phyloP scores from a whole-genome alignment of 2,329 filamentous ascomycete genomes.

The Sarocladiaceae sp. region DNA sequence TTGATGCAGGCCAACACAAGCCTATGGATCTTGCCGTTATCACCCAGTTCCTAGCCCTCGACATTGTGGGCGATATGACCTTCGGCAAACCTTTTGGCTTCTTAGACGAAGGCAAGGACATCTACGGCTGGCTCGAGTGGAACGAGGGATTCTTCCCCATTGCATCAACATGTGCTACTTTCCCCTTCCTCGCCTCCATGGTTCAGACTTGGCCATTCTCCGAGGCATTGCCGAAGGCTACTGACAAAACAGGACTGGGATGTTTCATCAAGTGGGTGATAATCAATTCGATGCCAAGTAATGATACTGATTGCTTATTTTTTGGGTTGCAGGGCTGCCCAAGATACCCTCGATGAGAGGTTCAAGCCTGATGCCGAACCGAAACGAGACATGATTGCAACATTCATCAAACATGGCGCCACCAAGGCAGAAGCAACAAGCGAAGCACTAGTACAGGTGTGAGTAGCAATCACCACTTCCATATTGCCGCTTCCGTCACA shows the following conservation, averaged over 20 bases:
- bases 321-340: background rate
- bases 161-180: constrained; percentile 31
- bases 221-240: constrained; percentile 19
- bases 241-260: constrained; percentile 27
- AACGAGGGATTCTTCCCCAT: constrained; percentile 23
- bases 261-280: constrained; percentile 1
- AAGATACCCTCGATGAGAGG: background rate
- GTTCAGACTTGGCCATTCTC: constrained; percentile 33
- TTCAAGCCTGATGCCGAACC: constrained; percentile 35
- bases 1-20: background rate
- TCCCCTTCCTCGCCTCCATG: constrained; percentile 36
- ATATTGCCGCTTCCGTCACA: background rate
- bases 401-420: constrained; percentile 35
- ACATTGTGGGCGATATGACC: constrained; percentile 50
- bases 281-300: background rate
- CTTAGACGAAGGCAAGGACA: constrained; percentile 40
- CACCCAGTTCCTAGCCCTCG: constrained; percentile 50
- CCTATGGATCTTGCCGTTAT: constrained; percentile 48
- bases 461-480: background rate
- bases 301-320: constrained; percentile 27
- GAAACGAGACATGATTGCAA: constrained; percentile 34
- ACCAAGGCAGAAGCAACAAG: constrained; percentile 21
- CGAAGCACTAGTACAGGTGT: constrained; percentile 22
- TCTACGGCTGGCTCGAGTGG: constrained; percentile 43
- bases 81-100: constrained; percentile 49